Base-by-base conservation (phyloP, 2,329 filamentous ascomycete species). In the Bimuria novae-zelandiae region DNA sequence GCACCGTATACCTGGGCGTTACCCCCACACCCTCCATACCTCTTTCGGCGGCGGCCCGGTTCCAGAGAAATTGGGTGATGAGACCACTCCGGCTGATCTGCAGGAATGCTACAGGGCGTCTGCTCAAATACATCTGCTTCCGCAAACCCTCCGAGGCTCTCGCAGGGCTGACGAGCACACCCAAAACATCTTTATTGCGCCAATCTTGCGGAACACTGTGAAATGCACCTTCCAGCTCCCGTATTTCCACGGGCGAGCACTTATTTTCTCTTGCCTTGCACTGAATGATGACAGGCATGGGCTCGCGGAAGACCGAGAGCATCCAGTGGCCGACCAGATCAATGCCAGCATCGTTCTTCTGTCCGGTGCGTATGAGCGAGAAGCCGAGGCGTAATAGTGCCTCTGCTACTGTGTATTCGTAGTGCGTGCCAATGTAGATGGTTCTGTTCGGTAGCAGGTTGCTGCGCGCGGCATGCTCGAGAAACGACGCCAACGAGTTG, bases 211-310 rank as follows among this genome's bases (percentile, higher is more conserved):
- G 92, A 6, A 89, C 89, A 11, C 85, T 86, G 1, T 81, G 80
- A 65, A 94, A 89, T 0, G 90, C 84, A 3, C 93, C 93, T 67
- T 91, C 89, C 3, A 93, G 80, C 75, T 93, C 89, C n/a, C 89
- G 83, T 7, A 90, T 75, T 41, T 85, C 76, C 27, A 80, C 75
- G 0, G 89, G 89, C 11, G 79, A 71, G 40, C 78, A 75, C 1
- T 50, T 49, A 35, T 76, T 75, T 16, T 76, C 69, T 12, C 82
- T 77, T 1, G 80, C 83, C 71, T 93, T 94, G 79, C 90, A 93
- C 70, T 93, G 89, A 16, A 83, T 68, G 16, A 84, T 69, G 1
- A 83, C 74, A 7, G 69, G 73, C 23, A 80, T 33, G 1, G 71
- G 72, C 35, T 73, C 64, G 19, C 65, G 65, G 12, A 69, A 51